phyloP scores from a whole-genome alignment of 805 yeast species.

The Candida dajiaensis region DNA sequence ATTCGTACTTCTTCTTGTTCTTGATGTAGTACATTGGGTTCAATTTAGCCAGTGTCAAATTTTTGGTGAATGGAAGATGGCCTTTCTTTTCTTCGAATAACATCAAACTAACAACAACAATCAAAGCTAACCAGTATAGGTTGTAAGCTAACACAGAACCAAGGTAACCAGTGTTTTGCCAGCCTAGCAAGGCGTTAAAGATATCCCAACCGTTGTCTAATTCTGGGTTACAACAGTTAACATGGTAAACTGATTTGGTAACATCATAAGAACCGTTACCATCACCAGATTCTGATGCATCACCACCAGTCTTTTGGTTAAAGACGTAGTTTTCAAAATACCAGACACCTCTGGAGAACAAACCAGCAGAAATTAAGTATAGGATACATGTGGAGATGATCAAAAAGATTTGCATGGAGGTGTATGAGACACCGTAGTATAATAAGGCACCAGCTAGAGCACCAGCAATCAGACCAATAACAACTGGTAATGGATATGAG shows the following conservation, averaged over 20 bases:
- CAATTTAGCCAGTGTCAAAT: conserved; percentile 40
- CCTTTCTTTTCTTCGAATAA: conserved; percentile 80
- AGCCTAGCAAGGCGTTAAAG: conserved; percentile 88
- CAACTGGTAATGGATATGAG: conserved; percentile 91
- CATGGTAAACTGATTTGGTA: conserved; percentile 82
- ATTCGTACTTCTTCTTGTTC: conserved; percentile 56
- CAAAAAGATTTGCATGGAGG: conserved; percentile 84
- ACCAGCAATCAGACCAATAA: conserved; percentile 83
- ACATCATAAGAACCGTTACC: conserved; percentile 96
- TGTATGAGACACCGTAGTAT: conserved; percentile 75
- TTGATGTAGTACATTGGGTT: conserved; percentile 73
- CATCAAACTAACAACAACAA: conserved; percentile 52
- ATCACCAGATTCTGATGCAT: conserved; percentile 85
- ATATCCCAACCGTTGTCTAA: conserved; percentile 94
- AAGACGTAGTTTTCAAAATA: conserved; percentile 67
- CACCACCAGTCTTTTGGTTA: conserved; percentile 77
- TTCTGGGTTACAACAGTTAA: conserved; percentile 95
- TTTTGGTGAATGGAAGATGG: conserved; percentile 65
- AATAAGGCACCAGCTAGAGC: conserved; percentile 58
- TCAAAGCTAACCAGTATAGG: conserved; percentile 76
- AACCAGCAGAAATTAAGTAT: conserved; percentile 86
- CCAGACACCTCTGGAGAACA: conserved; percentile 93
- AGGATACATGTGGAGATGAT: conserved; percentile 83
- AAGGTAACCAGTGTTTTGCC: conserved; percentile 95
- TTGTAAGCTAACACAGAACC: conserved; percentile 90